These are phyloP conservation scores for Arabidopsis arenosa DNA, from an alignment of 345 rosid genomes.

Conservation along the genomic window DNA sequence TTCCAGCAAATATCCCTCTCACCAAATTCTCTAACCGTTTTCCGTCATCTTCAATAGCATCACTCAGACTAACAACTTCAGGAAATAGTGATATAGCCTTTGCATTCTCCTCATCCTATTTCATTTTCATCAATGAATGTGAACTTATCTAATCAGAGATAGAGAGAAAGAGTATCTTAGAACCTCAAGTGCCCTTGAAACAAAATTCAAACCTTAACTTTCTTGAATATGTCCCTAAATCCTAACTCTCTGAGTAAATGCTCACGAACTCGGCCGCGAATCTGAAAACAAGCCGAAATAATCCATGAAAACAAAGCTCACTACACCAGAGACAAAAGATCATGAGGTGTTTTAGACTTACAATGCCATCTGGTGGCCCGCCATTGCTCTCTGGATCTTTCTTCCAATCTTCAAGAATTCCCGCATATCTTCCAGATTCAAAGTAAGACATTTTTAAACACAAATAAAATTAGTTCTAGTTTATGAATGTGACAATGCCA, in stretches of 20 bases:
- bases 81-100: constrained; percentile 88
- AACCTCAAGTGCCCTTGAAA: not conserved
- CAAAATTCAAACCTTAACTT: constrained; percentile 71
- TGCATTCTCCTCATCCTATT: constrained; percentile 94
- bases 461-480: not conserved
- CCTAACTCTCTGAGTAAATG: constrained; percentile 92
- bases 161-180: constrained; percentile 11
- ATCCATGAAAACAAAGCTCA: constrained; percentile 27
- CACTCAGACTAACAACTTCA: constrained; percentile 73
- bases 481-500: constrained; percentile 28
- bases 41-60: constrained; percentile 72
- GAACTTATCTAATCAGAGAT: constrained; percentile 14
- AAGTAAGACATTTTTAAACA: constrained; percentile 9
- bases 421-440: constrained; percentile 62
- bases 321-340: not conserved
- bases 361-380: constrained; percentile 90
- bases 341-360: constrained; percentile 46
- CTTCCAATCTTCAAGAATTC: constrained; percentile 82
- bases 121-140: constrained; percentile 16
- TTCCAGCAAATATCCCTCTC: constrained; percentile 95
- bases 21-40: constrained; percentile 77
- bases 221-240: constrained; percentile 92
- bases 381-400: constrained; percentile 94
- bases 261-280: constrained; percentile 87
- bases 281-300: constrained; percentile 52